Percentiles rank a stretch among this genome's conserved stretches.
phyloP scores from a whole-genome alignment of 2,329 filamentous ascomycete genomes.

The Fusarium zealandicum region DNA sequence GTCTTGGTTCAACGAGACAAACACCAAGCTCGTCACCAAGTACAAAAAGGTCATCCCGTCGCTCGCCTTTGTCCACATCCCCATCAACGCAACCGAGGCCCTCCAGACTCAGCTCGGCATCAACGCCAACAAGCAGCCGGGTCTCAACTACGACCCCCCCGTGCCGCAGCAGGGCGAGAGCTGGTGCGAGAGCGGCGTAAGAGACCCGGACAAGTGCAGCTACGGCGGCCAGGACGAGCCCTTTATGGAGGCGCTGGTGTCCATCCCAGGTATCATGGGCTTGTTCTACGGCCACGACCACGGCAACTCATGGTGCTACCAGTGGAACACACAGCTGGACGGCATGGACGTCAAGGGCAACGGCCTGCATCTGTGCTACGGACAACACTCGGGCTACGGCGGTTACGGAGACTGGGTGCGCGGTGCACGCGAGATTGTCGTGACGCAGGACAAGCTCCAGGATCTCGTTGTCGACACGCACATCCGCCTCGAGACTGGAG shows the following conservation, averaged over 20 bases:
- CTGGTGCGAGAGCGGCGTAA: conserved; percentile 52
- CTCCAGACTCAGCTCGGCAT: conserved; percentile 48
- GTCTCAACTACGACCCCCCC: conserved; percentile 55
- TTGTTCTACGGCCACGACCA: conserved; percentile 74
- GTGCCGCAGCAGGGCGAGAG: conserved; percentile 53
- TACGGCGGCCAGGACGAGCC: conserved; percentile 61
- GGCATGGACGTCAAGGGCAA: conserved; percentile 50
- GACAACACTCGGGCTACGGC: conserved; percentile 73
- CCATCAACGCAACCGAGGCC: conserved; percentile 52
- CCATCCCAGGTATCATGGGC: conserved; percentile 61
- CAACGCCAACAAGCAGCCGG: conserved; percentile 50
- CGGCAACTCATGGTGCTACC: conserved; percentile 65
- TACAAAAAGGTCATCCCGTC: conserved; percentile 51
- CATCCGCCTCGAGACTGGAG: conserved; percentile 66
- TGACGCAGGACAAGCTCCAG: conserved; percentile 53
- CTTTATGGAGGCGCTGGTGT: conserved; percentile 68
- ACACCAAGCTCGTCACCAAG: conserved; percentile 36
- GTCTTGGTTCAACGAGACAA: conserved; percentile 51
- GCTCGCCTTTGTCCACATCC: conserved; percentile 59
- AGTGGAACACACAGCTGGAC: conserved; percentile 52
- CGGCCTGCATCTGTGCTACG: conserved; percentile 62
- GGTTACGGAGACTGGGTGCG: conserved; percentile 72
- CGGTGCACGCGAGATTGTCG: conserved; percentile 63
- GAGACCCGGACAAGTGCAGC: conserved; percentile 46
- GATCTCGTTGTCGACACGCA: conserved; percentile 61